Evolutionary conservation across 345 rosid genomes (phyloP), one percentile per base, ranked within the genome.

Genomic region (Stellera chamaejasme): DNA sequence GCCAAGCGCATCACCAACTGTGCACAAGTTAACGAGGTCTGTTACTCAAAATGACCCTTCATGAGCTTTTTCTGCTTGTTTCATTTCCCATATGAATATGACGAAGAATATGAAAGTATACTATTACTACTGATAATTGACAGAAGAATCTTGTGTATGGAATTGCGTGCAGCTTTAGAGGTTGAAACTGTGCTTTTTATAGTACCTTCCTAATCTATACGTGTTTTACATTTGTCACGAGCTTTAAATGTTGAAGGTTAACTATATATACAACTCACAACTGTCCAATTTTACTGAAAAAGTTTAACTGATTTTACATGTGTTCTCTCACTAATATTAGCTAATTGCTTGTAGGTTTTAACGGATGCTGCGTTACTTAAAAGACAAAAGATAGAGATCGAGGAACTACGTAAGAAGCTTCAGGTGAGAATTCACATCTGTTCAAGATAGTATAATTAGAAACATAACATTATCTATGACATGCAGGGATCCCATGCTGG

Each of bases 1-100:
- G 97, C 99, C 68, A 93, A 88, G 70, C 78, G 91, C 59, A 81
- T 89, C 49, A 87, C 95, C 27, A 93, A 93, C 73, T 89, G 96
- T 63, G 99, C 87, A 44, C 91, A 89, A 86, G 96, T 93, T 73
- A 93, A 93, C 52, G 96, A 89, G 99, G 97, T 87, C 32, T 43
- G 67, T 61, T 60, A 44, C 43, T 25, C 39, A 32, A 8, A 5
- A 5, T 5, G 39, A 32, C 39, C 39, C 9, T 32, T 32, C 39
- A 5, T 32, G 9, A 32, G 5, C 3, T 3, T 5, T 32, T 32
- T 32, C 39, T 32, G 39, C 9, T 32, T 8, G 3, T 8, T 32
- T 8, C 5, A 5, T 32, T 25, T 16, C 25, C 2, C 2, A 14
- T 10, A 15, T 5, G 14, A 15, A 15, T 8, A 48, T 48, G 11